phyloP scores from a whole-genome alignment of 164 flowering plant species.

The Macadamia integrifolia region DNA sequence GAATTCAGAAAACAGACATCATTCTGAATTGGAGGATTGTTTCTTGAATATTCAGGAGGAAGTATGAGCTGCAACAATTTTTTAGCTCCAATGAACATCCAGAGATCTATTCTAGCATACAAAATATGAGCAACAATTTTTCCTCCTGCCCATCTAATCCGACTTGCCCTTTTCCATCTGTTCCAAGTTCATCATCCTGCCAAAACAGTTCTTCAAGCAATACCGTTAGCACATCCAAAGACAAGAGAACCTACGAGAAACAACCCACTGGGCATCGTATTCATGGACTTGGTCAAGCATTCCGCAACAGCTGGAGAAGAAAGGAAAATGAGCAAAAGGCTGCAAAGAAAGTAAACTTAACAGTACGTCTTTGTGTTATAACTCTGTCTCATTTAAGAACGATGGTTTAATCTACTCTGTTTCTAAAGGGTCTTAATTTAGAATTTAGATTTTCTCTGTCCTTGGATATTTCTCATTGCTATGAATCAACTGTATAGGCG shows the following conservation, averaged over 20 bases:
- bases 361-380: constrained; percentile 31
- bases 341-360: constrained; percentile 40
- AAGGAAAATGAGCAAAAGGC: constrained; percentile 45
- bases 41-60: constrained; percentile 54
- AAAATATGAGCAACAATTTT: no score
- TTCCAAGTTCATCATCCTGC: constrained; percentile 18
- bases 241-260: constrained; percentile 51
- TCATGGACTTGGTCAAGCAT: constrained; percentile 56
- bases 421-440: not conserved
- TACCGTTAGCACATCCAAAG: constrained; percentile 16
- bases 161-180: constrained; percentile 28
- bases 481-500: constrained; percentile 37
- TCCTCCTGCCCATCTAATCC: no score
- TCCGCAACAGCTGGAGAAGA: constrained; percentile 84
- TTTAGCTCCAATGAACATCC: constrained; percentile 18
- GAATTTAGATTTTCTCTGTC: constrained; percentile 1
- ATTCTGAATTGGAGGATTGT: constrained; percentile 15
- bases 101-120: no score
- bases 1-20: not conserved
- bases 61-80: constrained; percentile 79
- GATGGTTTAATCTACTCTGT: not conserved
- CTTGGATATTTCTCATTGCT: constrained; percentile 6
- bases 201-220: constrained; percentile 16
- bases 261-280: constrained; percentile 40
- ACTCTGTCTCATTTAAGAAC: not conserved